These are phyloP conservation scores for Pestalotiopsis sp. DNA, from an alignment of 2,329 filamentous ascomycete genomes.

Conservation along the genomic window DNA sequence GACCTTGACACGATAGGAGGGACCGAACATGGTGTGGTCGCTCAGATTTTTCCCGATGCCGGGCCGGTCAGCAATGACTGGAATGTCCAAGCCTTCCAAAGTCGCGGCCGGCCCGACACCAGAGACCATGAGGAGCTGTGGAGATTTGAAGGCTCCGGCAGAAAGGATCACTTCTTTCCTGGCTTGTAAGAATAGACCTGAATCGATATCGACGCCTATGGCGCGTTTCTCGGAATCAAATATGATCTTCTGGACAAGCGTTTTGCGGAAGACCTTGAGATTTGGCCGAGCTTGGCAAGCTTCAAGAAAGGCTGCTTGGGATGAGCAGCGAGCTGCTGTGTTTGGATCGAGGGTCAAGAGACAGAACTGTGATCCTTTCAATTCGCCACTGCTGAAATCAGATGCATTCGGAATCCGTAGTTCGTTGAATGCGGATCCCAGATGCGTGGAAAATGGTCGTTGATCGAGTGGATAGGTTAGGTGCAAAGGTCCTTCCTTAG, in stretches of 20 bases:
- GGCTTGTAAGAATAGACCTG: conserved; percentile 23
- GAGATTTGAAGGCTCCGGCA: conserved; percentile 39
- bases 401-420: conserved; percentile 38
- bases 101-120: conserved; percentile 35
- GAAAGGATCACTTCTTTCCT: conserved; percentile 39
- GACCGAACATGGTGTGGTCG: conserved; percentile 43
- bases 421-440: conserved; percentile 36
- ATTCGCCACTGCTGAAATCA: conserved; percentile 43
- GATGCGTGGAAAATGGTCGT: conserved; percentile 40
- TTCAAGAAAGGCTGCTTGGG: conserved; percentile 13
- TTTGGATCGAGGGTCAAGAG: conserved; percentile 27
- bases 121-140: conserved; percentile 38
- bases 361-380: conserved; percentile 40
- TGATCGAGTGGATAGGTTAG: conserved; percentile 44
- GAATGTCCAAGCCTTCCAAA: conserved; percentile 42
- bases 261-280: conserved; percentile 28
- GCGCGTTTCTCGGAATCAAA: conserved; percentile 42
- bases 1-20: conserved; percentile 15
- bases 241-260: conserved; percentile 45
- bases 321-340: conserved; percentile 13
- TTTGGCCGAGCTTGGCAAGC: conserved; percentile 17
- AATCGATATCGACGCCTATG: conserved; percentile 25
- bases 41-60: conserved; percentile 63
- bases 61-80: conserved; percentile 52
- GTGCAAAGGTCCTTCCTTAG: conserved; percentile 37